Evolutionary conservation across 139 green algal genomes (phyloP).

Genomic region (Chlamydomonas schloesseri): DNA sequence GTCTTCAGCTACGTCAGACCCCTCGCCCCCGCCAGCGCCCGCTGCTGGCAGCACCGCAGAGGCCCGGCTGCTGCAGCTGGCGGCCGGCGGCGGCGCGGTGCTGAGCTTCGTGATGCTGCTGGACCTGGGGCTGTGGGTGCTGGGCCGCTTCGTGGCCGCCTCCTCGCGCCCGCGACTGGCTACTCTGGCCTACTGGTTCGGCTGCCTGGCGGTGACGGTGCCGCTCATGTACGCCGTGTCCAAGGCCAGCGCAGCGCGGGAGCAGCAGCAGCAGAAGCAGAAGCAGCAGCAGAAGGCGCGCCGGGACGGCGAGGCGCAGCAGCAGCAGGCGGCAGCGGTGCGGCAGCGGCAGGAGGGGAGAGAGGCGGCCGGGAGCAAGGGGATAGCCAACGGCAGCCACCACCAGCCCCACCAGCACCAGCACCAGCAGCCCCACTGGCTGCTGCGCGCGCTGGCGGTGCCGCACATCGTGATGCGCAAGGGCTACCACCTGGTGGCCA

Average conservation of each 20-base stretch:
- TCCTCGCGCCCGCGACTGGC: conserved; percentile 43
- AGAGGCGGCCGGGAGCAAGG: no score
- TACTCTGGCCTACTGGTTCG: conserved; percentile 72
- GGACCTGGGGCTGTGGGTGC: conserved; percentile 54
- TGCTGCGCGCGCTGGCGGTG: conserved; percentile 4
- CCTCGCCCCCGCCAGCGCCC: no score
- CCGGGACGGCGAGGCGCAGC: neutral
- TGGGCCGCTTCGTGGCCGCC: conserved; percentile 54
- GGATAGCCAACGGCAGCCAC: no score
- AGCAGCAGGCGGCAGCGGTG: no score
- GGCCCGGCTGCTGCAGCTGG: neutral
- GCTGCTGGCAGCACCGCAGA: no score
- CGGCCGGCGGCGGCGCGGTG: neutral
- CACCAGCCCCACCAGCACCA: neutral
- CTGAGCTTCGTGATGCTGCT: conserved; percentile 7
- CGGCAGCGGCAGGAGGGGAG: no score
- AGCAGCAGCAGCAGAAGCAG: neutral
- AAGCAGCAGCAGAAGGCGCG: neutral
- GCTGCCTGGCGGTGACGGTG: conserved; percentile 58
- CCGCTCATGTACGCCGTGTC: conserved; percentile 64
- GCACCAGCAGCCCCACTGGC: conserved; percentile 15
- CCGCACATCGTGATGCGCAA: conserved; percentile 72
- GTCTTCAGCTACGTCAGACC: no score
- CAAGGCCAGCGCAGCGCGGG: neutral
- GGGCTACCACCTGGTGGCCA: conserved; percentile 84